A percentile compares a stretch with the other conserved stretches of the same genome.
Conservation (phyloP, 352 stramenopile genomes). For the Pythium rhizo-oryzae region DNA sequence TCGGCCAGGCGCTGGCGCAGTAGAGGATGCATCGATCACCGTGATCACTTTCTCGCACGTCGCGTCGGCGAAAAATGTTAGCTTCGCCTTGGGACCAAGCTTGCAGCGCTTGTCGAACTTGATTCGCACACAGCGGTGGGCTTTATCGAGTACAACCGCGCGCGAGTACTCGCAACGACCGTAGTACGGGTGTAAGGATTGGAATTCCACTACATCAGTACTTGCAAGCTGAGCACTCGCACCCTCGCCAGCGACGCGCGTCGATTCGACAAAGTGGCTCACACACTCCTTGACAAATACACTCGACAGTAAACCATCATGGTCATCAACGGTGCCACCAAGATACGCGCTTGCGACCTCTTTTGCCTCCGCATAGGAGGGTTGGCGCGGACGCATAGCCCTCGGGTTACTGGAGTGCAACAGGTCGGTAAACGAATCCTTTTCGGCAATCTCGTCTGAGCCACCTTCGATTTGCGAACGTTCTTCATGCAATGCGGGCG, state of each 20-base stretch:
- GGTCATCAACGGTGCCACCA: slow-evolving; percentile 49
- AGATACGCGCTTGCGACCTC: slow-evolving; percentile 60
- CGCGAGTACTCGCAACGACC: slow-evolving; percentile 80
- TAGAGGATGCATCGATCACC: slow-evolving; percentile 50
- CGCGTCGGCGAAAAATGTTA: slow-evolving; percentile 73
- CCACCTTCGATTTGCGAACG: not conserved
- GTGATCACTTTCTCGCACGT: slow-evolving; percentile 65
- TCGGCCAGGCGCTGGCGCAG: slow-evolving; percentile 14
- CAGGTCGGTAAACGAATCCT: slow-evolving; percentile 21
- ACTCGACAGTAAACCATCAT: slow-evolving; percentile 65
- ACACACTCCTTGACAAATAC: slow-evolving; percentile 87
- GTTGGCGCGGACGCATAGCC: slow-evolving; percentile 37
- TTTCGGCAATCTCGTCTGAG: slow-evolving; percentile 45
- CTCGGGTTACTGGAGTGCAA: slow-evolving; percentile 15
- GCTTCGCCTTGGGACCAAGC: slow-evolving; percentile 65
- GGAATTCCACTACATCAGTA: slow-evolving; percentile 48
- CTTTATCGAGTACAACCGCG: slow-evolving; percentile 49
- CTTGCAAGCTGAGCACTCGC: not conserved
- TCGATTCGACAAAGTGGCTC: slow-evolving; percentile 84
- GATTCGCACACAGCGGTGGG: slow-evolving; percentile 66
- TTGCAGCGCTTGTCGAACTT: slow-evolving; percentile 83
- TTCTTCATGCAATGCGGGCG: not conserved
- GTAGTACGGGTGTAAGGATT: slow-evolving; percentile 88
- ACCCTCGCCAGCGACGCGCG: slow-evolving; percentile 65
- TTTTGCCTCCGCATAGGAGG: slow-evolving; percentile 66